Base-by-base conservation (phyloP, 129 eudicot genomes). In the Gnaphalium uliginosum region DNA sequence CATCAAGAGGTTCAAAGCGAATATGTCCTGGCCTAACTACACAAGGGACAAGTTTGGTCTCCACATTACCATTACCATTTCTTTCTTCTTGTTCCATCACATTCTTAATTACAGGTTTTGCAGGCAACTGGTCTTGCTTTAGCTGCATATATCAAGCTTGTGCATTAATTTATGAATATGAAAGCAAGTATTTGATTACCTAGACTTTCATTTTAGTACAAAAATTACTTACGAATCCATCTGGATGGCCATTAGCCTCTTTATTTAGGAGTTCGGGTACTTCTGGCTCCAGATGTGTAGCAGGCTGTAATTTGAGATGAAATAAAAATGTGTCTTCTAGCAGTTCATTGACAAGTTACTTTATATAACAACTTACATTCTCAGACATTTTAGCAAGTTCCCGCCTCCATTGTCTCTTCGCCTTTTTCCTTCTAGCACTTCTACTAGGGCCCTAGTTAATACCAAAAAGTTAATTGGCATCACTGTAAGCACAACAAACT, bases 21-120 rank as follows among this genome's bases (percentile, higher is more conserved):
- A 95, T 91, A 75, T 91, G 96, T 32, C 99, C 99, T 22, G 97
- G 99, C 77, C 83, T 92, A 71, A 89, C 75, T 27, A 78, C 85
- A 77, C 85, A 53, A 27, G 99, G 95, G 76, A 88, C 89, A 73
- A 81, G 81, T 51, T 85, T 88, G 60, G 73, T 80, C 24, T 70
- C 92, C 50, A 51, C 81, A 64, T 66, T 83, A 71, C 73, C 83
- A 30, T 80, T 76, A 74, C 76, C 69, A 75, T 82, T 81, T 75
- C 81, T 53, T 79, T 66, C 74, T 72, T 67, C 72, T 19, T 78
- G 39, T 73, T 78, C 78, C 29, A 57, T 14, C 17, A 13, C 19
- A 68, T 43, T 56, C 66, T 81, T 53, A 74, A 46, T 27, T 27
- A 22, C 66, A 69, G 68, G 76, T 33, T 71, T 68, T 32, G 50